These are phyloP conservation scores for Colletotrichum brevisporum DNA, from an alignment of 2,329 filamentous ascomycete genomes.

Conservation along the genomic window DNA sequence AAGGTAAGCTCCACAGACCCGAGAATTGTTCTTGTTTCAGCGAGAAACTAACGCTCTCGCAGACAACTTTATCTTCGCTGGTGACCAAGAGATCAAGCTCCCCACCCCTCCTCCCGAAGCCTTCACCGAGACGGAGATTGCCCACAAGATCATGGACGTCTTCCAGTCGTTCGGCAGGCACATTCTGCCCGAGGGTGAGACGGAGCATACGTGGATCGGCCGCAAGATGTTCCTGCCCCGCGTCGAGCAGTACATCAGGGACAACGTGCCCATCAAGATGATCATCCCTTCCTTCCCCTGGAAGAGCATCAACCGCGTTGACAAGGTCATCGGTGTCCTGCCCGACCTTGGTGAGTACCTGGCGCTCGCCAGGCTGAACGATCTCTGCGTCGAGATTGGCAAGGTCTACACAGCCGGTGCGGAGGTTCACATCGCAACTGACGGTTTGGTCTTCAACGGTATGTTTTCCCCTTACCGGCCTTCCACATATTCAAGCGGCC, in stretches of 20 bases:
- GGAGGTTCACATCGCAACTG: slow-evolving; percentile 57
- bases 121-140: slow-evolving; percentile 27
- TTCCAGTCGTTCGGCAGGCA: slow-evolving; percentile 35
- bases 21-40: background rate
- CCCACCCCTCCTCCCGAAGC: slow-evolving; percentile 33
- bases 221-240: slow-evolving; percentile 39
- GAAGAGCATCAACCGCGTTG: slow-evolving; percentile 44
- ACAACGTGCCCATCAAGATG: slow-evolving; percentile 39
- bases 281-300: slow-evolving; percentile 43
- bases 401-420: slow-evolving; percentile 56
- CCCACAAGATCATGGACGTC: slow-evolving; percentile 37
- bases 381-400: slow-evolving; percentile 54
- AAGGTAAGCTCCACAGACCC: background rate
- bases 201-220: slow-evolving; percentile 38
- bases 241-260: slow-evolving; percentile 37
- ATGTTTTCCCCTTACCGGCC: background rate
- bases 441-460: slow-evolving; percentile 55
- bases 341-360: slow-evolving; percentile 60
- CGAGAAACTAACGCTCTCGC: background rate
- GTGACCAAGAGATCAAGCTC: slow-evolving; percentile 8
- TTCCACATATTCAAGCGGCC: no score
- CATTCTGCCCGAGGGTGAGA: slow-evolving; percentile 32
- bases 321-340: slow-evolving; percentile 52
- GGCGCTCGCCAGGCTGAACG: slow-evolving; percentile 55
- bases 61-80: slow-evolving; percentile 22